Percentiles rank a stretch among this genome's conserved stretches.
Evolutionary conservation across 1,284 basidiomycete genomes (phyloP).

Genomic region (Trichosporon sp.): DNA sequence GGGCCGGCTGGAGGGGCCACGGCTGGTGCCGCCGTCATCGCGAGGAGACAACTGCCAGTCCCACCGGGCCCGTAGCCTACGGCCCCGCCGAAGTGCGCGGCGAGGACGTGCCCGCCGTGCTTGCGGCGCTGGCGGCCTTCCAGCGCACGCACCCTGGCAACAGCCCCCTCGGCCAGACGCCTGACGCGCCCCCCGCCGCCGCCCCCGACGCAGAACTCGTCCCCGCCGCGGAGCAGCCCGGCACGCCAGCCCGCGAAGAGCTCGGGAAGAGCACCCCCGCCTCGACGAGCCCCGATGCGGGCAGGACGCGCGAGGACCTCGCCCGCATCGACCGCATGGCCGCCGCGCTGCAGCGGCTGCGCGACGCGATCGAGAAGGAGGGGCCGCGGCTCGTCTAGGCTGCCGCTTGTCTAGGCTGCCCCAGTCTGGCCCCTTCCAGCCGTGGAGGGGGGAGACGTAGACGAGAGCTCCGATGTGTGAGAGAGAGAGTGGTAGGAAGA

Average conservation of each 20-base stretch:
- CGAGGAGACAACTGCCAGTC: background rate
- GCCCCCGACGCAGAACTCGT: background rate
- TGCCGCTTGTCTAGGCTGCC: background rate
- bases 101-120: background rate
- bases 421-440: too few relatives aligned
- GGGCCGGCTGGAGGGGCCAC: background rate
- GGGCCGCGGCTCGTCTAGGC: background rate
- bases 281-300: conserved; percentile 6
- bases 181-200: background rate
- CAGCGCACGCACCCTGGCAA: background rate
- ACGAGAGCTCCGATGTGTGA: too few relatives aligned
- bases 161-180: background rate
- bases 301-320: background rate
- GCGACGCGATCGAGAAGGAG: background rate
- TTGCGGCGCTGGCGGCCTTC: background rate
- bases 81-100: background rate
- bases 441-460: too few relatives aligned
- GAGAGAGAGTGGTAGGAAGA: too few relatives aligned
- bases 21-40: background rate
- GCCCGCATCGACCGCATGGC: background rate
- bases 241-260: too few relatives aligned
- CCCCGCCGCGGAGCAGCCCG: too few relatives aligned
- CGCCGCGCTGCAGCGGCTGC: background rate
- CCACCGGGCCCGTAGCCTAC: background rate
- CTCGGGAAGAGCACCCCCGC: too few relatives aligned